phyloP scores from a whole-genome alignment of 1,284 basidiomycete genomes.

The Trichosporon inkin region DNA sequence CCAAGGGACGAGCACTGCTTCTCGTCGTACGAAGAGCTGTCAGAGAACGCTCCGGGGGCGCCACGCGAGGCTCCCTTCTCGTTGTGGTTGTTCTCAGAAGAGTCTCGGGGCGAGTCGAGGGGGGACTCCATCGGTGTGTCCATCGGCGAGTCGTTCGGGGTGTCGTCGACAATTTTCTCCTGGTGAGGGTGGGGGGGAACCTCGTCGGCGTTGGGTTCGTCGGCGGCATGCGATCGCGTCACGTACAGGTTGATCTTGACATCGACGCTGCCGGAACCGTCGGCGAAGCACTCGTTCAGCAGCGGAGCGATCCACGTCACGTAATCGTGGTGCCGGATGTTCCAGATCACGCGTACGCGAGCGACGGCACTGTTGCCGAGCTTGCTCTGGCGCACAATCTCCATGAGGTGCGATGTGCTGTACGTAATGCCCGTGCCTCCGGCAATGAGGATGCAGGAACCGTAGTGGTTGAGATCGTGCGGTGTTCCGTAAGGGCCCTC shows the following conservation, averaged over 20 bases:
- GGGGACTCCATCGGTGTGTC: conserved; percentile 5
- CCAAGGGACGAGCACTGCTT: neutral
- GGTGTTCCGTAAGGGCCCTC: conserved; percentile 45
- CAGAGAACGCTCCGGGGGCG: neutral
- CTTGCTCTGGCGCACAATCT: conserved; percentile 30
- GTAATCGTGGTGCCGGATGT: conserved; percentile 19
- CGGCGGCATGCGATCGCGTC: conserved; percentile 16
- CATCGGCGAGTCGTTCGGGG: conserved; percentile 2
- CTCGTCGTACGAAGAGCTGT: neutral
- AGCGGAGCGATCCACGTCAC: conserved; percentile 26
- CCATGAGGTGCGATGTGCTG: conserved; percentile 33
- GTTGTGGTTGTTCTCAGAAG: conserved; percentile 1
- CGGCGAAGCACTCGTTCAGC: conserved; percentile 18
- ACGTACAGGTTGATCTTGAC: conserved; percentile 25
- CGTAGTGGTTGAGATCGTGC: conserved; percentile 23
- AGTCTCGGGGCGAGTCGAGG: conserved; percentile 3
- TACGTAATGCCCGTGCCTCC: conserved; percentile 46
- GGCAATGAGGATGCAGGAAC: conserved; percentile 13
- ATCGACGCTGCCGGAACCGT: conserved; percentile 10
- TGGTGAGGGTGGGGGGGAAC: neutral
- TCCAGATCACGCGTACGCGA: conserved; percentile 39
- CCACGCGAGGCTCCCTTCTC: conserved; percentile 4
- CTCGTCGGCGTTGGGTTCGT: conserved; percentile 13
- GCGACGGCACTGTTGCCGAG: conserved; percentile 31
- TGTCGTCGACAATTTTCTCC: neutral